phyloP scores from a whole-genome alignment of 331 rosid genomes.

The Erythrophleum ivorense region DNA sequence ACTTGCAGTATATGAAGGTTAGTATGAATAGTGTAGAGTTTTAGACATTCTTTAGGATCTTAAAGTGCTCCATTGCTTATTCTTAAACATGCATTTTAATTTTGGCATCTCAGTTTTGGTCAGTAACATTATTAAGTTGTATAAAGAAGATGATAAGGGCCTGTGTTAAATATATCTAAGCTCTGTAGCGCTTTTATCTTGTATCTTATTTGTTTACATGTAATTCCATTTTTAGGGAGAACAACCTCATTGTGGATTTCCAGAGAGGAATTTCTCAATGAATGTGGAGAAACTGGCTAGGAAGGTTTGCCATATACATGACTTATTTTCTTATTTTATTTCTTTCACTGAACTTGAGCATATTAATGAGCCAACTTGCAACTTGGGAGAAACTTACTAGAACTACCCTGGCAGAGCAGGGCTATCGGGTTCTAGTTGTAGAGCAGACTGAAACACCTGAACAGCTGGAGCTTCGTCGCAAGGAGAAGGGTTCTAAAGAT shows the following conservation, averaged over 20 bases:
- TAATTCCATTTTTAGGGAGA: slow-evolving; percentile 72
- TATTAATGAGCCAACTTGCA: slow-evolving; percentile 25
- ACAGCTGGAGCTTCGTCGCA: slow-evolving; percentile 87
- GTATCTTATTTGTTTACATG: slow-evolving; percentile 18
- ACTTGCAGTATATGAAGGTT: slow-evolving; percentile 94
- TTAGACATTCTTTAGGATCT: slow-evolving; percentile 27
- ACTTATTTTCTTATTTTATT: slow-evolving; percentile 22
- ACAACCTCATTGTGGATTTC: slow-evolving; percentile 99
- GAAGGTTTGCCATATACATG: slow-evolving; percentile 68
- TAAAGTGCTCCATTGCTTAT: slow-evolving; percentile 7
- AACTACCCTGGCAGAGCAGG: slow-evolving; percentile 59
- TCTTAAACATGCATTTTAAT: neutral
- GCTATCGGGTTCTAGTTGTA: slow-evolving; percentile 89
- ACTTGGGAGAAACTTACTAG: slow-evolving; percentile 40
- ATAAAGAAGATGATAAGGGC: neutral
- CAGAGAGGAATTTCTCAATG: slow-evolving; percentile 85
- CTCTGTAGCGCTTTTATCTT: slow-evolving; percentile 13
- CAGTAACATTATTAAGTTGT: neutral
- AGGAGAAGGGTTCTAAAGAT: slow-evolving; percentile 85
- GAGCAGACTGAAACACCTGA: slow-evolving; percentile 99
- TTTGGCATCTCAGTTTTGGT: neutral
- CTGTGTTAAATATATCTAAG: slow-evolving; percentile 26
- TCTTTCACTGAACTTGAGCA: slow-evolving; percentile 22
- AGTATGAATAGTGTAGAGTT: slow-evolving; percentile 31
- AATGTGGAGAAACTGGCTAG: slow-evolving; percentile 87